phyloP scores from a whole-genome alignment of 768 basidiomycete genomes.

The Cystobasidium onofrii region DNA sequence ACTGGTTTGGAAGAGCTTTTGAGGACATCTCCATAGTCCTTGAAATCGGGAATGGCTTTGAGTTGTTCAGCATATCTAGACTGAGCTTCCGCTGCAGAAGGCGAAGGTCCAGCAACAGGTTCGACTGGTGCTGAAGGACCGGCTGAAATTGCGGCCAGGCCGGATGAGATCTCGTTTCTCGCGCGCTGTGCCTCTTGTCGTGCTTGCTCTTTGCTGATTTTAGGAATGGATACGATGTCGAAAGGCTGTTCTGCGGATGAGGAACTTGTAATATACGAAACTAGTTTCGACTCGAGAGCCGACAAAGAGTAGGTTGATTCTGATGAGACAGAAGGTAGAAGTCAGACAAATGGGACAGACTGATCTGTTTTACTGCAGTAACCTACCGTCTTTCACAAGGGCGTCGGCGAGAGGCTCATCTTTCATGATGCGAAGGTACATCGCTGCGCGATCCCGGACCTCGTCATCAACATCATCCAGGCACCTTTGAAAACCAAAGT shows the following conservation, averaged over 20 bases:
- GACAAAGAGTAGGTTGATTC: conserved; percentile 90
- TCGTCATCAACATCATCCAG: conserved; percentile 98
- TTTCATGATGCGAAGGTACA: conserved; percentile 78
- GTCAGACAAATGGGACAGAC: not conserved
- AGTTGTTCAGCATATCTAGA: conserved; percentile 81
- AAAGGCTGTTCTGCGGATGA: conserved; percentile 64
- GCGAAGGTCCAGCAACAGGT: conserved; percentile 52
- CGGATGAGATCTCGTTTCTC: conserved; percentile 43
- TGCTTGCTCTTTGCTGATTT: conserved; percentile 86
- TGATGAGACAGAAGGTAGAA: conserved; percentile 44
- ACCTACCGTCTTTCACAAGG: conserved; percentile 83
- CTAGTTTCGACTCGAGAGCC: conserved; percentile 79
- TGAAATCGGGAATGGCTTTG: conserved; percentile 74
- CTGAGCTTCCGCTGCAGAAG: conserved; percentile 61
- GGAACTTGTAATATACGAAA: conserved; percentile 84
- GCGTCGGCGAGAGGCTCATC: conserved; percentile 70
- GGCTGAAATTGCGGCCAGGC: conserved; percentile 32
- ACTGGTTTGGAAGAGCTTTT: conserved; percentile 71
- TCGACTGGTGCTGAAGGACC: conserved; percentile 53
- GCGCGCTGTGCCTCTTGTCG: conserved; percentile 78
- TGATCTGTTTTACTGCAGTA: not conserved
- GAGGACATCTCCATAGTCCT: conserved; percentile 71
- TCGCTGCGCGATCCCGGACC: conserved; percentile 90
- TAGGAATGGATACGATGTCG: conserved; percentile 75
- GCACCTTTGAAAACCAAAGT: conserved; percentile 54